These are phyloP conservation scores for Cercospora brassicicola DNA, from an alignment of 2,329 filamentous ascomycete genomes.

Conservation along the genomic window DNA sequence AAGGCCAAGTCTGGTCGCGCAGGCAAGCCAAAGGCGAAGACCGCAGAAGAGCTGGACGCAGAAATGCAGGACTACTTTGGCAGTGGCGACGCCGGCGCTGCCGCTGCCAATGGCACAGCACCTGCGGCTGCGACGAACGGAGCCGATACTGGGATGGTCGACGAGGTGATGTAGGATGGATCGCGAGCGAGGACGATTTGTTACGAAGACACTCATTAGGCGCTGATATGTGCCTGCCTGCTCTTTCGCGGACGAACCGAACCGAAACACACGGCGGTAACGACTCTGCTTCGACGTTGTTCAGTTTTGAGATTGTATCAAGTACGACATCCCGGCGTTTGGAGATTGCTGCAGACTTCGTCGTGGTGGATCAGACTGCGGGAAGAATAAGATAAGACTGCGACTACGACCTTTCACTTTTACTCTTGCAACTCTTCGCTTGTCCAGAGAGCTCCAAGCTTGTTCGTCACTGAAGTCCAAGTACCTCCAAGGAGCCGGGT, in stretches of 20 bases:
- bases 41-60: slow-evolving; percentile 88
- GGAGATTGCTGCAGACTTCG: neutral
- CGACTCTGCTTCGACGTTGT: slow-evolving; percentile 1
- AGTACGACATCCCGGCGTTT: slow-evolving; percentile 1
- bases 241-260: slow-evolving; percentile 2
- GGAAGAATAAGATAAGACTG: slow-evolving; percentile 3
- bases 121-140: slow-evolving; percentile 50
- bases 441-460: neutral
- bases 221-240: slow-evolving; percentile 3
- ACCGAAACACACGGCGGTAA: neutral
- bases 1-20: slow-evolving; percentile 61
- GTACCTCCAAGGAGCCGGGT: neutral
- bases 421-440: neutral
- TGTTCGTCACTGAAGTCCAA: neutral
- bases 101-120: slow-evolving; percentile 48
- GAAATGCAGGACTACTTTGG: slow-evolving; percentile 98
- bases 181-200: neutral
- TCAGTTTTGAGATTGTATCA: slow-evolving; percentile 16
- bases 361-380: neutral
- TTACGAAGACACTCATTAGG: neutral
- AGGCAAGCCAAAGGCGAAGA: slow-evolving; percentile 76
- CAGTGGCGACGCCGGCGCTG: slow-evolving; percentile 46
- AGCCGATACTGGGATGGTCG: slow-evolving; percentile 55
- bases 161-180: slow-evolving; percentile 54
- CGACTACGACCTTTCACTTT: slow-evolving; percentile 1